These are phyloP conservation scores for Diatrype stigma DNA, from an alignment of 2,329 filamentous ascomycete species.

Conservation along the genomic window DNA sequence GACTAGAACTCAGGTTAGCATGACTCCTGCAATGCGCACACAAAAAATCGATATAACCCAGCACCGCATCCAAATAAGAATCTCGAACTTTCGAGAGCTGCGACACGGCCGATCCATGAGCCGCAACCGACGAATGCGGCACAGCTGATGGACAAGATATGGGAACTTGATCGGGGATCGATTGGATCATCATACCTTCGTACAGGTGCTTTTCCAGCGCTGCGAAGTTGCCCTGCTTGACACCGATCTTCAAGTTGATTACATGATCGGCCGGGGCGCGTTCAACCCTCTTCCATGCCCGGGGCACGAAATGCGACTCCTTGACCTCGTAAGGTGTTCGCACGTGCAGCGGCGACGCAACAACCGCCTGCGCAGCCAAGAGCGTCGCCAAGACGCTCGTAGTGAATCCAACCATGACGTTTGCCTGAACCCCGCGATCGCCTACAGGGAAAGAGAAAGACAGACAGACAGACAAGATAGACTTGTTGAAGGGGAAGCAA, in stretches of 20 bases:
- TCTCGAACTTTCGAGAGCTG: no score
- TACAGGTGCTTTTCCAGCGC: constrained; percentile 51
- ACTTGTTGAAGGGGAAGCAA: no score
- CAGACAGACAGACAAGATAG: background rate
- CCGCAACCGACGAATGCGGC: no score
- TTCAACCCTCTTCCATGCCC: constrained; percentile 43
- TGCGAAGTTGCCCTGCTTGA: constrained; percentile 53
- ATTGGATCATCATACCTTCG: constrained; percentile 17
- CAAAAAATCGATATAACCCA: no score
- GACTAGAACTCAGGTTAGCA: constrained; percentile 27
- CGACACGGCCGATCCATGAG: no score
- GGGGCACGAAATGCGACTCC: constrained; percentile 49
- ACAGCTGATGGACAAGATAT: no score
- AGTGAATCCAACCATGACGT: constrained; percentile 21
- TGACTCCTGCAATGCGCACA: no score
- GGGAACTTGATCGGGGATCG: background rate
- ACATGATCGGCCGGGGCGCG: constrained; percentile 42
- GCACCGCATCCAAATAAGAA: no score
- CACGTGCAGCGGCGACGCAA: constrained; percentile 20
- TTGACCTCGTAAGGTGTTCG: constrained; percentile 39
- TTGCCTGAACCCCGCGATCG: constrained; percentile 3
- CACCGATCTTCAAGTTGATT: constrained; percentile 52
- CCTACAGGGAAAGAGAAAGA: background rate
- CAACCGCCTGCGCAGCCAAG: constrained; percentile 18
- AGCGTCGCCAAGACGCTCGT: constrained; percentile 21